Base-by-base conservation (phyloP, 2,329 filamentous ascomycete genomes). In the Aspergillus sp. region DNA sequence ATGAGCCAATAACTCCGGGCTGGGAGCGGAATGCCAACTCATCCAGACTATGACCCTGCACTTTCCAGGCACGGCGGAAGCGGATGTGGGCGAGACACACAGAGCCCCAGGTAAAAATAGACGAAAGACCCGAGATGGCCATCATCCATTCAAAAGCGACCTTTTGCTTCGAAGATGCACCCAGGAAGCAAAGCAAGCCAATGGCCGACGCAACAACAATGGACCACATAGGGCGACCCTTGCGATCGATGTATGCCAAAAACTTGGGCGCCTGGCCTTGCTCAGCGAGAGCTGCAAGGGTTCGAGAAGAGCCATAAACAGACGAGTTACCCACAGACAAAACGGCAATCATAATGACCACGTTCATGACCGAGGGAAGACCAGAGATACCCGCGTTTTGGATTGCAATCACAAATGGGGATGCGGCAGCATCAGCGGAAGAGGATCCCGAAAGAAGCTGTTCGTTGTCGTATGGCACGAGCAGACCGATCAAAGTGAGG, bases 321-420 rank as follows among this genome's bases (percentile, higher is more conserved):
- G 90, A 84, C 6, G 88, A 91, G 67, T 95, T 96, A 45, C 90
- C 90, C 47, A 96, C 90, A 1, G 88, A 94, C 19, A 96, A 72
- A 19, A 95, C 90, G 13, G 90, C 86, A 49, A 95, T 82, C 60
- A 96, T 82, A 63, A 96, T 95, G 48, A 96, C 89, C n/a, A 82
- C 83, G 66, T 97, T 96, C 86, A 96, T 94, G 42, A 96, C 78
- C 0, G 86, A 90, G 2, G 89, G 88, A 3, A 96, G 78, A 2
- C 85, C 83, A 34, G 79, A 70, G 56, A 96, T 94, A 7, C 88
- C 85, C 1, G 90, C 89, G 50, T 90, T 85, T 53, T 86, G 75
- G 55, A 95, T 95, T 49, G 90, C 88, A 57, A 96, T 94, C 56
- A 96, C 90, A 64, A 96, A 96, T 2, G 91, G 91, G 3, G 89